Base-by-base conservation (phyloP, 2,329 filamentous ascomycete species). In the Pseudocercospora macadamiae region DNA sequence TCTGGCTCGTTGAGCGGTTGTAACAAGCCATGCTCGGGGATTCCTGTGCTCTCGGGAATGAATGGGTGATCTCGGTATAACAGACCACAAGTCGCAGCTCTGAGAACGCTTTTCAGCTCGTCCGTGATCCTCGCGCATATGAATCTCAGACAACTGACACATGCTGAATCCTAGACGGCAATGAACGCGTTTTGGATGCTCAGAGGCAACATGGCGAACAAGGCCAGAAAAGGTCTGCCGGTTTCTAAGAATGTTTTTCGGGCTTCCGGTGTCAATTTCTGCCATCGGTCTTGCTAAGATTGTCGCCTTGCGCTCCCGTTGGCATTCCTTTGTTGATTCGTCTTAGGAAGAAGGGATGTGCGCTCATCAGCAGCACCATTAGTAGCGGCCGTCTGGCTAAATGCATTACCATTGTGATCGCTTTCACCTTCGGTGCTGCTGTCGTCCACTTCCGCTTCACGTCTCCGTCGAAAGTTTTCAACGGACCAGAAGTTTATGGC, bases 401-500 rank as follows among this genome's bases (percentile, higher is more conserved):
- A 7, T 10, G 47, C 47, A 14, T 42, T 32, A 10, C 19, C 36
- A 26, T 45, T 36, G 6, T 47, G 30, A 30, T 25, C 25, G 28
- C 28, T 47, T 10, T 57, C 54, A 39, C 30, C 42, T 30, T 57
- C 42, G n/a, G 57, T 51, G 19, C 59, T 61, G 48, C 54, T 57
- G 48, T 47, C 55, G 21, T 57, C n/a, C 12, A 36, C 26, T 28
- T 39, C 30, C 34, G 34, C 42, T 49, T 16, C 47, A 12, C 18
- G 47, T 14, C 49, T 26, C 18, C 36, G 34, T 30, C 45, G 37
- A 21, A 32, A 30, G 32, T 36, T 39, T 6, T 57, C 25, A 2
- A 36, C 28, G n/a, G 55, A 54, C 44, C 44, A 61, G 28, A 57
- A 65, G 12, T 44, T 56, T 28, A 96, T 83, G 19, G 87, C 91